These are phyloP conservation scores for Irpex lacteus DNA, from an alignment of 1,284 basidiomycete species.

Conservation along the genomic window DNA sequence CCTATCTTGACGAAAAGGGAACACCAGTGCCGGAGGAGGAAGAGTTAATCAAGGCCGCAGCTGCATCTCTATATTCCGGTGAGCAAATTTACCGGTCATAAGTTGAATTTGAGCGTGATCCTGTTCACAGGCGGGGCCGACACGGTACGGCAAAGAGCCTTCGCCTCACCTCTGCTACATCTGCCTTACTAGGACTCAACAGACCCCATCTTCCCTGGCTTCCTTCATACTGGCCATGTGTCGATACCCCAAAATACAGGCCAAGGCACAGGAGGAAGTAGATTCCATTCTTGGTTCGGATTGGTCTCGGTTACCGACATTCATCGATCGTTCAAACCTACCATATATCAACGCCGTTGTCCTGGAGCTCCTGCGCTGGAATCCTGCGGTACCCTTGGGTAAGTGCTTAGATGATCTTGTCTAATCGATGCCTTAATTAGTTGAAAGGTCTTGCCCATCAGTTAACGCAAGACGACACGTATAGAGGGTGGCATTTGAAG, in stretches of 20 bases:
- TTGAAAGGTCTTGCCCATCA: slow-evolving; percentile 25
- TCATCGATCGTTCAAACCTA: slow-evolving; percentile 28
- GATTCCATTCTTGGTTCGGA: slow-evolving; percentile 27
- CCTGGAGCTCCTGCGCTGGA: slow-evolving; percentile 34
- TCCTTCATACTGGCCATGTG: slow-evolving; percentile 37
- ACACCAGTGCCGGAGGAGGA: slow-evolving; percentile 25
- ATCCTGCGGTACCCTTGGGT: slow-evolving; percentile 27
- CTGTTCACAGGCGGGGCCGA: slow-evolving; percentile 26
- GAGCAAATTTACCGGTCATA: slow-evolving; percentile 7
- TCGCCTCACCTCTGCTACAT: neutral
- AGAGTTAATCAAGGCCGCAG: slow-evolving; percentile 36
- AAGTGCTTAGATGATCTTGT: neutral
- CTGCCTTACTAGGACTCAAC: neutral
- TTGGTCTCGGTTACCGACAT: slow-evolving; percentile 29
- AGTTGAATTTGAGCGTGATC: neutral
- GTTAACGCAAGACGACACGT: slow-evolving; percentile 28
- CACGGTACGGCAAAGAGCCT: slow-evolving; percentile 24
- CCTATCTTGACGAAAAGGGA: slow-evolving; percentile 26
- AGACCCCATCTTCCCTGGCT: slow-evolving; percentile 28
- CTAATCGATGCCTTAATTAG: neutral
- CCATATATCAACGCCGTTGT: slow-evolving; percentile 37
- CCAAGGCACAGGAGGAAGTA: slow-evolving; percentile 36
- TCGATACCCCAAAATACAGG: slow-evolving; percentile 31
- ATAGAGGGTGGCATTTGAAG: slow-evolving; percentile 22
- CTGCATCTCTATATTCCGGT: slow-evolving; percentile 40